phyloP scores from a whole-genome alignment of 352 stramenopile genomes.

The Aphanomyces cochlioides region DNA sequence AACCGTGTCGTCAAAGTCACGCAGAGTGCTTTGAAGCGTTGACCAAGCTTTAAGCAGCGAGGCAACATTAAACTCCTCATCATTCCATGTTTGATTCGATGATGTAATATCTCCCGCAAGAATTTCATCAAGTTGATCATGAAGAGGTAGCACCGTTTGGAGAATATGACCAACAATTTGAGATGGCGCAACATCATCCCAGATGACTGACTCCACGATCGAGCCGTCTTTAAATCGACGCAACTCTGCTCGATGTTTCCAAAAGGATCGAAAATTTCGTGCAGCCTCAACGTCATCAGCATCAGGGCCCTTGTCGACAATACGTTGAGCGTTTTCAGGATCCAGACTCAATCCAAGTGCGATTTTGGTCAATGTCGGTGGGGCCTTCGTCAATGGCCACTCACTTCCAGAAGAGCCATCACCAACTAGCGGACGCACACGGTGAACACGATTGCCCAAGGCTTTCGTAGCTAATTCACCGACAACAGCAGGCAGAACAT shows the following conservation, averaged over 20 bases:
- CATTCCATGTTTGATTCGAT: conserved; percentile 68
- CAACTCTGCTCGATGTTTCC: conserved; percentile 83
- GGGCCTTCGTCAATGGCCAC: conserved; percentile 44
- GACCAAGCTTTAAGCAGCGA: conserved; percentile 37
- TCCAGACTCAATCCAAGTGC: conserved; percentile 80
- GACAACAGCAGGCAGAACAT: conserved; percentile 63
- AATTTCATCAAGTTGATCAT: conserved; percentile 45
- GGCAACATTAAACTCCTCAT: conserved; percentile 38
- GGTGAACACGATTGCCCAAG: conserved; percentile 61
- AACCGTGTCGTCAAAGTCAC: conserved; percentile 51
- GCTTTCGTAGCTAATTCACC: conserved; percentile 46
- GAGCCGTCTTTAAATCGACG: conserved; percentile 87
- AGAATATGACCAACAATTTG: conserved; percentile 69
- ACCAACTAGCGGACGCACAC: conserved; percentile 50
- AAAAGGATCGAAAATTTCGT: conserved; percentile 80
- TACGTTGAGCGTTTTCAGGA: conserved; percentile 62
- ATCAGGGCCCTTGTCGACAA: conserved; percentile 86
- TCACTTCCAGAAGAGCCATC: conserved; percentile 31
- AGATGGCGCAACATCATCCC: conserved; percentile 75
- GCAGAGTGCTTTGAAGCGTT: conserved; percentile 68
- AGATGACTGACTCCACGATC: conserved; percentile 87
- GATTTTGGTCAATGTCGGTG: conserved; percentile 54
- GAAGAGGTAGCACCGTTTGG: conserved; percentile 62
- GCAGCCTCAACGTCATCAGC: conserved; percentile 76
- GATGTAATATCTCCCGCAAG: conserved; percentile 51